Evolutionary conservation across 345 rosid genomes (phyloP).

Genomic region (Citrus medica): DNA sequence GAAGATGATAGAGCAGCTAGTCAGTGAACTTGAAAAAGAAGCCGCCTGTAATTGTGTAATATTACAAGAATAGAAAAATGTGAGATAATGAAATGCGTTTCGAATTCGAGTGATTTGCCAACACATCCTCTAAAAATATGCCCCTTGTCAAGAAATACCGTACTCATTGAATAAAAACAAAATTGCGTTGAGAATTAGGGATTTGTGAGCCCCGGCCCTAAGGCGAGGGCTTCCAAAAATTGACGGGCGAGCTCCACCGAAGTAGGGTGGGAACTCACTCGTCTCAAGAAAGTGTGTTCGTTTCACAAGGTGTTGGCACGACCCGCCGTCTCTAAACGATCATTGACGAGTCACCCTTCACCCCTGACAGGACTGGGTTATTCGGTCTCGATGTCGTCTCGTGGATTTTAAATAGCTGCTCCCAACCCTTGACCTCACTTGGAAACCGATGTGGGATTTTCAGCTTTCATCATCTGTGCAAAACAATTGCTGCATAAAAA

Average conservation of each 20-base stretch:
- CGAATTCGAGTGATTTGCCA: too few species aligned
- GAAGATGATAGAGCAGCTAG: conserved; percentile 83
- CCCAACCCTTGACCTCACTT: too few species aligned
- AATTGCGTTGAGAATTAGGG: background rate
- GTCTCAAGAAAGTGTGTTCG: conserved; percentile 37
- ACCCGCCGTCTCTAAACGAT: conserved; percentile 78
- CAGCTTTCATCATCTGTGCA: too few species aligned
- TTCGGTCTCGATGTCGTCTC: accelerated
- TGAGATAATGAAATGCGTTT: background rate
- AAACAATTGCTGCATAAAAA: too few species aligned
- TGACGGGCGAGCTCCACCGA: conserved; percentile 63
- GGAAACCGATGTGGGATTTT: background rate
- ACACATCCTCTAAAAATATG: too few species aligned
- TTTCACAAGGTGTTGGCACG: conserved; percentile 66
- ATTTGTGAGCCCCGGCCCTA: conserved; percentile 24
- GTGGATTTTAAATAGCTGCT: background rate
- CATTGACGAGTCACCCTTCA: conserved; percentile 69
- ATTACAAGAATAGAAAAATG: conserved; percentile 4
- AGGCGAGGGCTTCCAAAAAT: conserved; percentile 79
- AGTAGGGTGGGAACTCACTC: conserved; percentile 63
- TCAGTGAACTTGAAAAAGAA: conserved; percentile 53
- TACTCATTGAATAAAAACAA: too few species aligned
- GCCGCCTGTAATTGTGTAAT: conserved; percentile 25
- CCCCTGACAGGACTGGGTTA: conserved; percentile 68
- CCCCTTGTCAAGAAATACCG: too few species aligned